A percentile compares a stretch with the other conserved stretches of the same genome.
phyloP scores from a whole-genome alignment of 495 filamentous ascomycete genomes.

The Tuber borchii region DNA sequence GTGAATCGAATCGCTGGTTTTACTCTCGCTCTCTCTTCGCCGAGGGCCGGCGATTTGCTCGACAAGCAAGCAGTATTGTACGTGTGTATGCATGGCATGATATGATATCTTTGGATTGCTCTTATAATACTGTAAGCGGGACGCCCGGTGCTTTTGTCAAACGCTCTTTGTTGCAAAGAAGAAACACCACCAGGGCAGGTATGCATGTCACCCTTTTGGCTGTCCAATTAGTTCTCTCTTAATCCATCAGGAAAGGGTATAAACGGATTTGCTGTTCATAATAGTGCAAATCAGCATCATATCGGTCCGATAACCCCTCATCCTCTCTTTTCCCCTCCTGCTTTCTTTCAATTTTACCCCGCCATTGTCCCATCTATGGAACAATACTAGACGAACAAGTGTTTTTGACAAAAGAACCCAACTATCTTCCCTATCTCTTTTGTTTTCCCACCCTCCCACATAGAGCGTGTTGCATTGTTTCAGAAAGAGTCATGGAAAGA shows the following conservation, averaged over 20 bases:
- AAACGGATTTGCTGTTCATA: background rate
- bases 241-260: background rate
- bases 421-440: background rate
- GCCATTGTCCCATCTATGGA: background rate
- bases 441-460: background rate
- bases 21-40: background rate
- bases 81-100: background rate
- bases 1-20: background rate
- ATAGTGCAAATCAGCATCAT: background rate
- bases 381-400: background rate
- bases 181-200: background rate
- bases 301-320: background rate
- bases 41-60: background rate
- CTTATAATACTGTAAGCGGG: background rate
- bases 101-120: background rate
- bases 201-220: background rate
- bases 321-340: background rate
- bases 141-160: background rate
- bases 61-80: background rate
- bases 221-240: background rate
- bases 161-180: background rate
- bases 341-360: background rate
- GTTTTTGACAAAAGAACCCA: background rate
- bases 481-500: background rate
- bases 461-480: background rate